These are phyloP conservation scores for Aspergillus quadricinctus DNA, from an alignment of 2,329 filamentous ascomycete species.

Conservation along the genomic window DNA sequence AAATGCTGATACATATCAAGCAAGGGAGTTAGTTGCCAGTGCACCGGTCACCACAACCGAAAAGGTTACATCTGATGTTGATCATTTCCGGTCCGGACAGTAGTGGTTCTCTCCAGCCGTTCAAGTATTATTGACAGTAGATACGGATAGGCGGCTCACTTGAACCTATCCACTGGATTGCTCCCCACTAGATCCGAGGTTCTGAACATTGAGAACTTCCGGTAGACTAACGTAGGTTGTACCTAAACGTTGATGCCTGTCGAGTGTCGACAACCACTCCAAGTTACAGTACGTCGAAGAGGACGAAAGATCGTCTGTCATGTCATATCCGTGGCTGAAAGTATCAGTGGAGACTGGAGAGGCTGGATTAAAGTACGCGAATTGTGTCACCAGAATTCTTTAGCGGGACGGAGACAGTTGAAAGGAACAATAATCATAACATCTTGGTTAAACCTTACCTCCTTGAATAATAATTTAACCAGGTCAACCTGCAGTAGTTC, in stretches of 20 bases:
- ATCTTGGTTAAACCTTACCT: neutral
- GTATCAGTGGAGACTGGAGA: neutral
- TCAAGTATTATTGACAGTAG: neutral
- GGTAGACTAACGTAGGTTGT: neutral
- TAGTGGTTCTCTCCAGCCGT: neutral
- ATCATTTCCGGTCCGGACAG: neutral
- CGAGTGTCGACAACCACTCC: neutral
- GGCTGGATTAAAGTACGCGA: neutral
- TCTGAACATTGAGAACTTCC: neutral
- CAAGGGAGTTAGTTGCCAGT: neutral
- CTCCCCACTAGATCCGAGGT: neutral
- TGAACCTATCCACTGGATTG: neutral
- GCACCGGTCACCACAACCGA: neutral
- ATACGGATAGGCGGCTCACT: neutral
- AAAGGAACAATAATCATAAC: neutral
- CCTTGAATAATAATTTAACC: neutral
- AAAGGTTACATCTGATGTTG: neutral
- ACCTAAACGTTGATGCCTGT: neutral
- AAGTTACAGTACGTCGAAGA: too few species aligned
- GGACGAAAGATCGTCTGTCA: neutral
- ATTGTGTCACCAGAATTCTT: neutral
- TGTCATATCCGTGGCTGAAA: neutral
- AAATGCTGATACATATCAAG: neutral
- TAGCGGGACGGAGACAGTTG: neutral
- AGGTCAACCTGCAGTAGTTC: conserved; percentile 16